Conservation (phyloP, 2,329 filamentous ascomycete species). For the Paraphaeosphaeria minitans region DNA sequence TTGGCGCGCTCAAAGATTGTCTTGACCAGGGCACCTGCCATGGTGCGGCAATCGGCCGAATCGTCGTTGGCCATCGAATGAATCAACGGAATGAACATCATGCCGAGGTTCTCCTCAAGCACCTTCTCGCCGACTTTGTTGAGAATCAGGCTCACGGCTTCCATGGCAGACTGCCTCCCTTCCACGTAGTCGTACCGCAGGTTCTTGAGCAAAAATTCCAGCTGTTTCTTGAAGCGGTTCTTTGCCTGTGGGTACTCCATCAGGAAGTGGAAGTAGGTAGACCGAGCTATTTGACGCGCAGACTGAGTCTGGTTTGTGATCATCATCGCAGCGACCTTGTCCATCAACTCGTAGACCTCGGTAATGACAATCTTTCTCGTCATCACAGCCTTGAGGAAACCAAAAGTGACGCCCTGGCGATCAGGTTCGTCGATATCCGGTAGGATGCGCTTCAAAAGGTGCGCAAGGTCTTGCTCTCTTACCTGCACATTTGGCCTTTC, state of each 20-base stretch:
- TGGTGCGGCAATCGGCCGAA: constrained; percentile 79
- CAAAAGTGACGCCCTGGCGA: constrained; percentile 91
- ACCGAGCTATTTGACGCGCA: constrained; percentile 84
- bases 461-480: constrained; percentile 81
- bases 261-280: constrained; percentile 91
- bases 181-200: constrained; percentile 88
- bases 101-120: constrained; percentile 78
- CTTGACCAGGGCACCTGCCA: constrained; percentile 79
- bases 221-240: constrained; percentile 84
- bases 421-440: constrained; percentile 92
- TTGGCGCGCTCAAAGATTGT: constrained; percentile 81
- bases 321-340: constrained; percentile 84
- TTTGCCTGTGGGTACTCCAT: constrained; percentile 93
- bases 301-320: constrained; percentile 91
- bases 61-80: constrained; percentile 89
- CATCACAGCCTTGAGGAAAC: constrained; percentile 86
- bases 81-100: constrained; percentile 84
- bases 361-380: constrained; percentile 84
- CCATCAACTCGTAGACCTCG: constrained; percentile 86
- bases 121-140: constrained; percentile 77
- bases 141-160: constrained; percentile 84
- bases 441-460: constrained; percentile 79
- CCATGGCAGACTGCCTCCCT: constrained; percentile 90
- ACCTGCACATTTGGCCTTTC: constrained; percentile 77
- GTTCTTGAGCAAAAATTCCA: constrained; percentile 87